Evolutionary conservation across 2,329 filamentous ascomycete genomes (phyloP), one percentile per base, ranked within the genome.

Genomic region (Lasiodiplodia citricola): DNA sequence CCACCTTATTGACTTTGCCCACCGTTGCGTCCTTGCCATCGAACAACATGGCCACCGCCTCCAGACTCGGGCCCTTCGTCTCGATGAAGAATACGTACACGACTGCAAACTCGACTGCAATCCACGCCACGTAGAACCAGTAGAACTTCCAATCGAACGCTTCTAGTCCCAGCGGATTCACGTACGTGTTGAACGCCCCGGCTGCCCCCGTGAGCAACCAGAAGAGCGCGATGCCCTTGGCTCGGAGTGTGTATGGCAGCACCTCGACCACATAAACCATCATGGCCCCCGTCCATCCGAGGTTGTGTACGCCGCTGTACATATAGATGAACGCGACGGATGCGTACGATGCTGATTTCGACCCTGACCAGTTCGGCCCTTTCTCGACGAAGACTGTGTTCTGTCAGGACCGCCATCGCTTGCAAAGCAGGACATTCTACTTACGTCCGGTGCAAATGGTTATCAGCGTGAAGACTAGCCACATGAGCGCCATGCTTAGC

Each of bases 181-280:
- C 80, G 72, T 80, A 81, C 60, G 77, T 74, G 73, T 80, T 80
- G 70, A 80, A 79, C 71, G 84, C 82, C 14, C 85, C 80, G 28
- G 83, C 81, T 31, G 82, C 73, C 70, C 83, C 80, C 66, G 83
- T 79, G 67, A 81, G 79, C 56, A 83, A 74, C 74, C 82, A 83
- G 78, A 83, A 80, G 25, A 86, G 71, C 10, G 83, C 79, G 73
- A 82, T 73, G 65, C 80, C 79, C 75, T 73, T 80, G 23, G 86
- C 80, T 69, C 80, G 79, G 67, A 87, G 84, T 68, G 78, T 76
- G 74, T 81, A 83, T 4, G 81, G 80, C 37, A 83, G 73, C 70
- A 86, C 83, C 71, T 85, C 83, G 54, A 81, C 79, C 14, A 77
- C 76, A 73, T 84, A 85, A 16, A 78, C 79, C 31, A 83, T 78